A percentile compares a stretch with the other conserved stretches of the same genome.
phyloP scores from a whole-genome alignment of 2,329 filamentous ascomycete genomes.

The Clonostachys sp. region DNA sequence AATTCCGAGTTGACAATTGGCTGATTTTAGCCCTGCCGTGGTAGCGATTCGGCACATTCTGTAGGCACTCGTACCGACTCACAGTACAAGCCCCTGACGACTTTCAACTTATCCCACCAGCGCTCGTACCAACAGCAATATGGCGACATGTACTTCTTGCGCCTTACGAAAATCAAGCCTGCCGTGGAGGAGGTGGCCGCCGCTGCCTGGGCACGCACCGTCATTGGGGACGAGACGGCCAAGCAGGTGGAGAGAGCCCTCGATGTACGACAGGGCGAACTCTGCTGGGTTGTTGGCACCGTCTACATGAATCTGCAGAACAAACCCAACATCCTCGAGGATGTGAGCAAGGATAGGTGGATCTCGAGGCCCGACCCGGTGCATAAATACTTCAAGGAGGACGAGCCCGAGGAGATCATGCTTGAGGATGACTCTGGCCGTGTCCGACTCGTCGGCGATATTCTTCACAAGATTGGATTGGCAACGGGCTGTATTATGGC shows the following conservation, averaged over 20 bases:
- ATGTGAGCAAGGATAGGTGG: conserved; percentile 92
- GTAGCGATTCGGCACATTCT: conserved; percentile 25
- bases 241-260: conserved; percentile 80
- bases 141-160: conserved; percentile 95
- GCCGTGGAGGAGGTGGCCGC: conserved; percentile 70
- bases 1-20: background rate
- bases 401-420: conserved; percentile 66
- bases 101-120: conserved; percentile 67
- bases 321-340: conserved; percentile 94
- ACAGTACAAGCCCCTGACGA: conserved; percentile 69
- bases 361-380: conserved; percentile 75
- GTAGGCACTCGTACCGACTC: conserved; percentile 47
- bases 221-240: conserved; percentile 73
- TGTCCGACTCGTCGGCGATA: conserved; percentile 69
- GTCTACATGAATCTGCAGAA: conserved; percentile 96
- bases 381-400: conserved; percentile 68
- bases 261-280: conserved; percentile 89
- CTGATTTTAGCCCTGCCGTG: background rate
- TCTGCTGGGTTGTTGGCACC: conserved; percentile 93
- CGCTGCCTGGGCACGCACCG: conserved; percentile 72
- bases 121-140: conserved; percentile 90
- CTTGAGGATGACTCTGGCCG: conserved; percentile 95
- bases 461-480: conserved; percentile 64
- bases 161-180: conserved; percentile 82
- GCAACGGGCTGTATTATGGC: conserved; percentile 93